Base-by-base conservation (phyloP, 805 yeast species). In the Metschnikowia dekortorum region DNA sequence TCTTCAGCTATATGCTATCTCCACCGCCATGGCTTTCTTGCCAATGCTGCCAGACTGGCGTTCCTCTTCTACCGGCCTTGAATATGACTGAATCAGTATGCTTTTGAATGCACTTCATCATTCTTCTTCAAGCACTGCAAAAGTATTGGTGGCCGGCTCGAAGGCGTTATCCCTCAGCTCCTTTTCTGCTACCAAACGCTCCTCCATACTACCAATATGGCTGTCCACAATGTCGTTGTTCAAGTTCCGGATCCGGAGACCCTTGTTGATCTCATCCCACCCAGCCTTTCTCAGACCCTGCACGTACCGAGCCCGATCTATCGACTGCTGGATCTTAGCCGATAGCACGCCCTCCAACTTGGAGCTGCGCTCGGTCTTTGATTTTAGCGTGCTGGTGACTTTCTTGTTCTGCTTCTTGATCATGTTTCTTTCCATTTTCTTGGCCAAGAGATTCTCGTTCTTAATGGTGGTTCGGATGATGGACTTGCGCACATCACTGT, bases 211-310 rank as follows among this genome's bases (percentile, higher is more conserved):
- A 11, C 46, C 46, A 2, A 44, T 44, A 29, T 44, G 46, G 16
- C 46, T 44, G 14, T 44, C 46, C 8, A 44, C 39, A 16, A 40
- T 32, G 3, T 38, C 55, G 30, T 22, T 14, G 34, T 47, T 38
- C 26, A 43, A 55, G 44, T 55, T 56, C 39, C 51, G 56, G 29
- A 66, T 64, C 49, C 63, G 74, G 9, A 82, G 76, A 31, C 66
- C 64, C 51, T 77, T 71, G 61, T 85, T 86, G 48, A 84, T 83
- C 40, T 74, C 69, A 45, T 85, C 90, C 94, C 92, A 86, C 13
- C 81, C 84, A 0, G 87, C 69, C 63, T 84, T 85, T 65, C 94
- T 75, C 9, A 85, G 74, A 18, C 65, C 69, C 58, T 81, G 85
- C 30, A 85, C 82, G 56, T 72, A 79, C 58, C 75, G 83, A 22